Evolutionary conservation across 805 yeast species (phyloP).

Genomic region (Komagataella populi): DNA sequence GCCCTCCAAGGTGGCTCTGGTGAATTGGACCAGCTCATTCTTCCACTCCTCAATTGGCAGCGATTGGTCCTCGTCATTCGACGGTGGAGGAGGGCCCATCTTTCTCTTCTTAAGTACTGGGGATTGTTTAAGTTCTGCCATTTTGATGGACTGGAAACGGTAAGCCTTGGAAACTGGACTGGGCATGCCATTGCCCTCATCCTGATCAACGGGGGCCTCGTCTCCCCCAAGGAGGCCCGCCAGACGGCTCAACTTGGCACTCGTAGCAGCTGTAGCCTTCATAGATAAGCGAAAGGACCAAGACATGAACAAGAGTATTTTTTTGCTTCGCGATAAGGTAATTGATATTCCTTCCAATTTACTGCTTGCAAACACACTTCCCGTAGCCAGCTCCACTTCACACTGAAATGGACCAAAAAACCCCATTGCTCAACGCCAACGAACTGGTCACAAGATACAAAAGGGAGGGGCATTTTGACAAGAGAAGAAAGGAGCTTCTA

Average conservation of each 20-base stretch:
- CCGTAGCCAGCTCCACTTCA: not conserved
- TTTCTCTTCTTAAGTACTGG: not conserved
- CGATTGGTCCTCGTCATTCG: not conserved
- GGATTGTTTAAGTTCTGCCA: not conserved
- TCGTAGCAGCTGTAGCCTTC: not conserved
- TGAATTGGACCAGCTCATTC: not conserved
- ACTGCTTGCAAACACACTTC: not conserved
- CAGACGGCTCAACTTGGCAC: not conserved
- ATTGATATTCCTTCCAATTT: not conserved
- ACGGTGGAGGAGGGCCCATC: not conserved
- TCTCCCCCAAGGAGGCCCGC: not conserved
- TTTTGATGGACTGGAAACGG: not conserved
- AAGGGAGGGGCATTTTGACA: conserved; percentile 34
- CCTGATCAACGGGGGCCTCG: not conserved
- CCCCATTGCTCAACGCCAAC: conserved; percentile 10
- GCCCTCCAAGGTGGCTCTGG: not conserved
- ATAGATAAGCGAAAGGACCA: not conserved
- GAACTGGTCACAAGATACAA: conserved; percentile 28
- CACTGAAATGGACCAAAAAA: not conserved
- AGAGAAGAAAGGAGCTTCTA: conserved; percentile 25
- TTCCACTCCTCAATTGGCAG: not conserved
- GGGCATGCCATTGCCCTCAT: not conserved
- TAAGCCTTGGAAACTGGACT: not conserved
- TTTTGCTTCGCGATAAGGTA: not conserved
- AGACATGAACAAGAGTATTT: not conserved